Evolutionary conservation across 305 asterid species (phyloP), one percentile per base, ranked within the genome.

Genomic region (Fraxinus floribunda): DNA sequence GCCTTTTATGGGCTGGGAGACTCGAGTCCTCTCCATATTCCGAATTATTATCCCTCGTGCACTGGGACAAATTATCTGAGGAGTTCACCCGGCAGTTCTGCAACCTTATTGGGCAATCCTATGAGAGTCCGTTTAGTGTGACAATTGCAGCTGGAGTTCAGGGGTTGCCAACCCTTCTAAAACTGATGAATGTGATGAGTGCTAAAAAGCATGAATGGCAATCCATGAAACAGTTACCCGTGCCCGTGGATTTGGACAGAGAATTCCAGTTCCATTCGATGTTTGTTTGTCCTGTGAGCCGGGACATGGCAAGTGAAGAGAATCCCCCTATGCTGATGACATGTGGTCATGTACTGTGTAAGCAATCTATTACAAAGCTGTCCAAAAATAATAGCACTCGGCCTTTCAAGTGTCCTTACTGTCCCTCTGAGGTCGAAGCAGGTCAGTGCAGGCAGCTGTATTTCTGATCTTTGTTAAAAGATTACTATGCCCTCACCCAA

Each of bases 331-430:
- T 95, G 98, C 85, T 94, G 74, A 78, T 95, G 85, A 74, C 99
- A 3, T 95, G 98, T 30, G 97, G 98, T 49, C 99, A 95, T 82
- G 99, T 93, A 9, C 85, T 94, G 39, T 95, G 97, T 91, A 95
- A 89, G 92, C 97, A 91, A 70, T 94, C 99, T 30, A 94, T 95
- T 72, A 90, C 97, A 46, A 93, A 93, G 90, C 87, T 94, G 86
- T 93, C 98, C 20, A 94, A 92, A 78, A 93, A 93, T 81, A 94
- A 92, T 81, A 86, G 82, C 90, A 87, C 97, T 0, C 86, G 97
- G 87, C 95, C 92, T 0, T 94, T 95, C 92, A 94, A 94, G 89
- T 95, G 98, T 87, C 98, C 98, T 3, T 94, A 94, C 82, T 95
- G 98, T 78, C 99, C 98, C 0, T 82, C 95, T 3, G 98, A 92